Evolutionary conservation across 768 basidiomycete species (phyloP).

Genomic region (Suillus clintonianus): DNA sequence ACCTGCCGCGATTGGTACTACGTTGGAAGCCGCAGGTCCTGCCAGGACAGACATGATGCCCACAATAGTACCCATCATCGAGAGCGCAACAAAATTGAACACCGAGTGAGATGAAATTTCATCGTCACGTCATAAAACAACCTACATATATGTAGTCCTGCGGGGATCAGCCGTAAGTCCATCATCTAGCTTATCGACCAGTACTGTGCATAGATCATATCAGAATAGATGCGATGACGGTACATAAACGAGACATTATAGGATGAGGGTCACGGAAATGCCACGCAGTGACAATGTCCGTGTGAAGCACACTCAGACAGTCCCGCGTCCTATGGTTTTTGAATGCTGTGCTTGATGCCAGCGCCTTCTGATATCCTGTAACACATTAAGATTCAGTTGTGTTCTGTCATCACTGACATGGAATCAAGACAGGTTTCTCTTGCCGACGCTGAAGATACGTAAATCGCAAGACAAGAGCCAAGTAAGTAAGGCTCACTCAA

Average conservation of each 20-base stretch:
- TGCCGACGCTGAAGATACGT: neutral
- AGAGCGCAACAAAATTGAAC: neutral
- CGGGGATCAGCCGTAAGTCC: neutral
- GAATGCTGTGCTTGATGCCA: constrained; percentile 13
- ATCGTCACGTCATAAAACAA: neutral
- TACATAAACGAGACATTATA: neutral
- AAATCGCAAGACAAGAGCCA: neutral
- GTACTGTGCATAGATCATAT: neutral
- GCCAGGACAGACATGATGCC: neutral
- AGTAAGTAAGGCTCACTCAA: neutral
- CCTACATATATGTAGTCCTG: neutral
- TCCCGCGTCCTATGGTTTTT: neutral
- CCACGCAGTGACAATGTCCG: constrained; percentile 18
- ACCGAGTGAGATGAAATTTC: neutral
- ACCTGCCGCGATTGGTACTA: neutral
- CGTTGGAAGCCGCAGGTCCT: neutral
- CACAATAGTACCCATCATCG: neutral
- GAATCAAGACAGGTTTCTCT: constrained; percentile 5
- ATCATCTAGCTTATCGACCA: neutral
- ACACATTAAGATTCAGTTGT: neutral
- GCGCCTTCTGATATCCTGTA: constrained; percentile 18
- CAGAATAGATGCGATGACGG: neutral
- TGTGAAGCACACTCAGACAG: constrained; percentile 18
- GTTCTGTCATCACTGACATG: neutral
- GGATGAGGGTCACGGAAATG: constrained; percentile 11